These are phyloP conservation scores for Nelumbo lutea DNA, from an alignment of 164 flowering plant genomes.

Conservation along the genomic window DNA sequence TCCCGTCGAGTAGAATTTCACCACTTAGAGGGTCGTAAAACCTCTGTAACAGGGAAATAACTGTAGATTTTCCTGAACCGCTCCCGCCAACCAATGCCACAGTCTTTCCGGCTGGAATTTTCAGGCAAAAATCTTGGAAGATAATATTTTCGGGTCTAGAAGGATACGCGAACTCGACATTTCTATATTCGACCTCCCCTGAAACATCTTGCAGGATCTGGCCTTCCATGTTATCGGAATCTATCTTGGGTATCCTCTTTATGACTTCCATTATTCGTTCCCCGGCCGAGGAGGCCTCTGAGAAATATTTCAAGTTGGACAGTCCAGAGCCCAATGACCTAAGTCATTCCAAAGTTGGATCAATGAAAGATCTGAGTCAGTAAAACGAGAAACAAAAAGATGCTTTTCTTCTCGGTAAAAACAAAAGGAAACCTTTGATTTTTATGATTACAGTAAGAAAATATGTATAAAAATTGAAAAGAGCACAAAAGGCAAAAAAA, in stretches of 20 bases:
- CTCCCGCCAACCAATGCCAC: slow-evolving; percentile 86
- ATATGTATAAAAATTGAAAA: too few species aligned
- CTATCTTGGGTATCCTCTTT: slow-evolving; percentile 63
- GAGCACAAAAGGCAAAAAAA: too few species aligned
- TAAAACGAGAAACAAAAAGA: too few species aligned
- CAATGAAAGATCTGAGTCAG: too few species aligned
- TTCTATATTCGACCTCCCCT: slow-evolving; percentile 72
- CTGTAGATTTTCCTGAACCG: slow-evolving; percentile 92
- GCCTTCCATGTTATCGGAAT: slow-evolving; percentile 67
- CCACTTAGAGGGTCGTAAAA: slow-evolving; percentile 78
- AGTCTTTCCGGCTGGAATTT: slow-evolving; percentile 61
- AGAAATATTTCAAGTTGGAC: slow-evolving; percentile 65
- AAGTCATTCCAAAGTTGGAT: background rate
- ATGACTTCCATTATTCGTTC: slow-evolving; percentile 69
- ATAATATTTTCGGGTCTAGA: slow-evolving; percentile 59
- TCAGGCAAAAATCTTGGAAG: slow-evolving; percentile 46
- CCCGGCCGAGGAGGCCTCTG: slow-evolving; percentile 66
- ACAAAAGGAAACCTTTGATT: too few species aligned
- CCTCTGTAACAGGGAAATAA: slow-evolving; percentile 58
- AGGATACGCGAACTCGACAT: slow-evolving; percentile 71
- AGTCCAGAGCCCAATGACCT: slow-evolving; percentile 72
- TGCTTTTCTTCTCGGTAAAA: too few species aligned
- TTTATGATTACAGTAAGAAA: too few species aligned
- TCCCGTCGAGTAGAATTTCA: slow-evolving; percentile 62
- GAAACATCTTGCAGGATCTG: slow-evolving; percentile 34